Conservation (phyloP, 768 basidiomycete species). For the Lentinula sp. region DNA sequence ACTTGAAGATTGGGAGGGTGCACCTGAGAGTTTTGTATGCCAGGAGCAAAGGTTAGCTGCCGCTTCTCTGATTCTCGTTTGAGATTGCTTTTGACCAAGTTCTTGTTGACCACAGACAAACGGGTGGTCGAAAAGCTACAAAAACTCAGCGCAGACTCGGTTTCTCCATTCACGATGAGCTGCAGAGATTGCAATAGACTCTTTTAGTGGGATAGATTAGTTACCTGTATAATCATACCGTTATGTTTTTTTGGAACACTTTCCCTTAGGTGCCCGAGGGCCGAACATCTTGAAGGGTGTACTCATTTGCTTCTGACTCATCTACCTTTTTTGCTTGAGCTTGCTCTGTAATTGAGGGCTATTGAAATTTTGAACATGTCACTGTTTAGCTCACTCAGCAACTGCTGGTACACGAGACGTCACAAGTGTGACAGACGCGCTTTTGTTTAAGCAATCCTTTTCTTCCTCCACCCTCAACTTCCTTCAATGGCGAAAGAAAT, state of each 20-base stretch:
- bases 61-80: neutral
- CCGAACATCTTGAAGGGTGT: neutral
- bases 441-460: neutral
- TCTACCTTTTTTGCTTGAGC: no score
- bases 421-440: neutral
- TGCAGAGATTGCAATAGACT: slow-evolving; percentile 22
- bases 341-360: no score
- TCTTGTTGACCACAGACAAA: slow-evolving; percentile 44
- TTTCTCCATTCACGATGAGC: slow-evolving; percentile 78
- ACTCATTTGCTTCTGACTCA: no score
- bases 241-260: neutral
- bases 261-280: neutral
- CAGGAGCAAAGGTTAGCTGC: slow-evolving; percentile 79
- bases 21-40: slow-evolving; percentile 96
- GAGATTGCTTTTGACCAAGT: neutral
- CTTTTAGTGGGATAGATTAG: neutral
- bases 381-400: neutral
- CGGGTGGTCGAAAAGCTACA: slow-evolving; percentile 82
- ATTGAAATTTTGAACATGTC: no score
- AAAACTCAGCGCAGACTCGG: slow-evolving; percentile 83
- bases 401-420: neutral
- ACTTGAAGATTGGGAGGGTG: slow-evolving; percentile 92
- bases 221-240: slow-evolving; percentile 4
- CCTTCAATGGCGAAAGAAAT: slow-evolving; percentile 44
- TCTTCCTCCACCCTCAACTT: slow-evolving; percentile 5